Base-by-base conservation (phyloP, 169 alveolate species). In the Plasmodium malariae region DNA sequence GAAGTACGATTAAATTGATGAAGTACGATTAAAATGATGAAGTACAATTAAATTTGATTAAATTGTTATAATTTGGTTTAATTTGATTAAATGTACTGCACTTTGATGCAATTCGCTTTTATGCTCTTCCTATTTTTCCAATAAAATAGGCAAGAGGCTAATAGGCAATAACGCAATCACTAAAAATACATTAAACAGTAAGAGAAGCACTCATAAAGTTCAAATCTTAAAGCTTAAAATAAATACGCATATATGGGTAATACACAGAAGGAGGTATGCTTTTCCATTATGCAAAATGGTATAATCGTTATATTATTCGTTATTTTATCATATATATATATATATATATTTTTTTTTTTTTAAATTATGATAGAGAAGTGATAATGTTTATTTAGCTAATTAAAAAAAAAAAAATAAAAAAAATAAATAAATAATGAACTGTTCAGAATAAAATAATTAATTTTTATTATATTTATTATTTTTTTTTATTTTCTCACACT, bases 371-470 rank as follows among this genome's bases (percentile, higher is more conserved):
- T 9, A 62, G 5, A 54, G 1, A 54, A 54, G 9, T 40, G 17
- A 54, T 17, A 54, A n/a, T 54, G 9, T 54, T 34, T 62, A 21
- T 62, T 3, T 32, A 62, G 40, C 48, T 14, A 62, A 30, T 30
- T 7, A 28, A 32, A 11, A 26, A 26, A 32, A 30, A 62, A 49
- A 17, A 12, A 51, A 24, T 24, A 7, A 68, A 70, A 70, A 43
- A 70, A 43, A 4, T 19, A 54, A 40, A 73, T 32, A 54, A 32
- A 17, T 36, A 26, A 19, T 60, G 37, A 54, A 45, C 48, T 6
- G 87, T 59, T 59, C 55, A 57, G 60, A 73, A 73, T 73, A 54
- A 6, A 30, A 43, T 70, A 36, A 36, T 37, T 45, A 45, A 45
- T 70, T 71, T 45, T 45, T 57, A 32, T 21, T 12, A 40, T 28